Percentiles rank a stretch among this genome's conserved stretches.
These are phyloP conservation scores for Clathrospora elynae DNA, from an alignment of 2,329 filamentous ascomycete genomes.

Conservation along the genomic window DNA sequence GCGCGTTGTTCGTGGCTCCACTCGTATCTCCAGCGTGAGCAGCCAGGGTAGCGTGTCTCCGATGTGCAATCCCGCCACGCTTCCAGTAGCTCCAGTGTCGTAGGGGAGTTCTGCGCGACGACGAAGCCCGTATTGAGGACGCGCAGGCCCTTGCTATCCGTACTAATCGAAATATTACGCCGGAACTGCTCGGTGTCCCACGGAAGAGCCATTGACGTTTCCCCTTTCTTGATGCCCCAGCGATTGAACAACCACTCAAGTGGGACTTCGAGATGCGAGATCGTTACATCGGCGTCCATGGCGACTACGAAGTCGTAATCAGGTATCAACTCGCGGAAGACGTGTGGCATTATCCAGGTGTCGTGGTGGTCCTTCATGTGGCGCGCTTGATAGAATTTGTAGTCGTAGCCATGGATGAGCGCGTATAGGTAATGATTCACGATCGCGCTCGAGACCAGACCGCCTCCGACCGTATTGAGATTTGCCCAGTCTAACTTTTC, in stretches of 20 bases:
- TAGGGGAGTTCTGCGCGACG: slow-evolving; percentile 41
- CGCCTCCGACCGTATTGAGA: slow-evolving; percentile 29
- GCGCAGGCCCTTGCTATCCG: slow-evolving; percentile 43
- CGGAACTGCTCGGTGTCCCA: slow-evolving; percentile 37
- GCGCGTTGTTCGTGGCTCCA: slow-evolving; percentile 45
- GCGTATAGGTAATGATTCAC: slow-evolving; percentile 32
- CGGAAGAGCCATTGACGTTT: slow-evolving; percentile 52
- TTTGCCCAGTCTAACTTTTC: slow-evolving; percentile 28
- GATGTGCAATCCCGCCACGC: slow-evolving; percentile 41
- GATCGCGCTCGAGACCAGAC: slow-evolving; percentile 28
- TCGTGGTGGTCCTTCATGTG: slow-evolving; percentile 44
- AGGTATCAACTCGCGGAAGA: slow-evolving; percentile 48
- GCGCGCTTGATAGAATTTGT: slow-evolving; percentile 51
- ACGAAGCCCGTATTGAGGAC: slow-evolving; percentile 51
- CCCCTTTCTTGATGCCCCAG: slow-evolving; percentile 51
- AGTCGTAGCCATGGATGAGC: slow-evolving; percentile 54
- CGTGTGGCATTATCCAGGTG: slow-evolving; percentile 54
- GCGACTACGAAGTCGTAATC: slow-evolving; percentile 53
- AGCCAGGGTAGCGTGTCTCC: slow-evolving; percentile 33
- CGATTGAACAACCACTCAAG: slow-evolving; percentile 57
- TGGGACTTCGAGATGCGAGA: slow-evolving; percentile 52
- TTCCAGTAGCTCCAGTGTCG: slow-evolving; percentile 34
- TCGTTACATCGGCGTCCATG: slow-evolving; percentile 53
- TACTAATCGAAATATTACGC: slow-evolving; percentile 29
- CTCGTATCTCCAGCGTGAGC: slow-evolving; percentile 33